Evolutionary conservation across 768 basidiomycete genomes (phyloP).

Genomic region (Tylopilus sp.): DNA sequence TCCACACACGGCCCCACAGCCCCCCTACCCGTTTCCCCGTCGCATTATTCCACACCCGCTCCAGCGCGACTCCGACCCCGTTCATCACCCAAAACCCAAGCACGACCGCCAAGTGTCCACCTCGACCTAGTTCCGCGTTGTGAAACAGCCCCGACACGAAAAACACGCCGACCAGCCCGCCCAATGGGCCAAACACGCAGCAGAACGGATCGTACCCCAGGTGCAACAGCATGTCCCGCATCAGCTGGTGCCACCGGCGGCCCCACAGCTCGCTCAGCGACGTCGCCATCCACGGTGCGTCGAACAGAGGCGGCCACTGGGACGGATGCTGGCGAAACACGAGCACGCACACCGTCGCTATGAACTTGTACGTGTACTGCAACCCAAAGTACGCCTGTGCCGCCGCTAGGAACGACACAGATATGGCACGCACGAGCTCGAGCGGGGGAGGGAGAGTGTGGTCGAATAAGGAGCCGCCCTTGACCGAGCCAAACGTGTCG

Average conservation of each 20-base stretch:
- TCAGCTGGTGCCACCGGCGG: constrained; percentile 62
- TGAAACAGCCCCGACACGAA: constrained; percentile 57
- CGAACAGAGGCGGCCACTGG: constrained; percentile 63
- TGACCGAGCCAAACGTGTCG: constrained; percentile 33
- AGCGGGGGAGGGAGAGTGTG: constrained; percentile 29
- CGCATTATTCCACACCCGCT: constrained; percentile 40
- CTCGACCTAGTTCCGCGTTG: constrained; percentile 46
- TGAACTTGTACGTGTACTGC: constrained; percentile 38
- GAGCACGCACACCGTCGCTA: constrained; percentile 42
- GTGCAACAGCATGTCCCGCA: constrained; percentile 51
- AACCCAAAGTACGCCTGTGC: constrained; percentile 46
- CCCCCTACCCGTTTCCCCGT: constrained; percentile 47
- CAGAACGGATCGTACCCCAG: constrained; percentile 45
- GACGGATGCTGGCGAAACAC: constrained; percentile 45
- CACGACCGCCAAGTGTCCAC: constrained; percentile 39
- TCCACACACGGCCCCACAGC: constrained; percentile 48
- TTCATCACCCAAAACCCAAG: constrained; percentile 54
- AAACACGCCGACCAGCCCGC: constrained; percentile 56
- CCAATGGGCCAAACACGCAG: constrained; percentile 44
- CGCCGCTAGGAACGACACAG: constrained; percentile 43
- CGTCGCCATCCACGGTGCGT: constrained; percentile 51
- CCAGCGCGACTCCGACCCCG: constrained; percentile 51
- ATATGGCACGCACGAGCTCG: constrained; percentile 36
- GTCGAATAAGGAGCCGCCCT: constrained; percentile 36
- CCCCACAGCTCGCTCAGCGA: constrained; percentile 64